Evolutionary conservation across 768 basidiomycete genomes (phyloP), one percentile per base, ranked within the genome.

Genomic region (Gelatoporia subvermispora): DNA sequence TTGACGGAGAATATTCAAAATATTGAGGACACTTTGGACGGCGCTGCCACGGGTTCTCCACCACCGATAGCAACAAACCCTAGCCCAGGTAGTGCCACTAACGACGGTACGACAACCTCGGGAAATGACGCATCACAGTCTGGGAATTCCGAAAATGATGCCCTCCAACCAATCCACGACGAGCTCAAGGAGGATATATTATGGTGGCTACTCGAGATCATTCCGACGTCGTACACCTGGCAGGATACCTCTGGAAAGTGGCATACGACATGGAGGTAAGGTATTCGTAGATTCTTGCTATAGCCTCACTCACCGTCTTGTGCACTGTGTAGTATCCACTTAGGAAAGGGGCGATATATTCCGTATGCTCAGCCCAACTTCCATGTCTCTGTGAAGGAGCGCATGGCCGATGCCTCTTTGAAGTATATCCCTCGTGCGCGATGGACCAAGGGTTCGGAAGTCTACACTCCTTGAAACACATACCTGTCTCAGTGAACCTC

Each of bases 181-280:
- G 46, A 69, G 51, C 65, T 90, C 39, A 62, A 67, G 60, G 41
- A 42, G 8, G 61, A 63, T 15, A 65, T 62, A 17, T 4, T 69
- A 1, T 91, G 88, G 88, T 85, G 84, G 85, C 28, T 85, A n/a
- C 65, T 88, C 31, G 88, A 91, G 65, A 65, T 87, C 22, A 23
- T 88, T 0, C 86, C 84, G 15, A 58, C 74, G 46, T 61, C 57
- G 35, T 77, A 72, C 55, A 61, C 68, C 17, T 84, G 74, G 72
- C 85, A 88, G 60, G 80, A 86, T 49, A 54, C 50, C 0, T 43
- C 72, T 1, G 78, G 80, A 2, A 58, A 55, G 15, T 87, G 84
- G 85, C 75, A 79, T 51, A 67, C 50, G 8, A 66, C 65, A 38
- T 78, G 72, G 65, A 70, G 71, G 87, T 88, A 54, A 48, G 84